Evolutionary conservation across 768 basidiomycete species (phyloP).

Genomic region (Boletus vinaceobasis): DNA sequence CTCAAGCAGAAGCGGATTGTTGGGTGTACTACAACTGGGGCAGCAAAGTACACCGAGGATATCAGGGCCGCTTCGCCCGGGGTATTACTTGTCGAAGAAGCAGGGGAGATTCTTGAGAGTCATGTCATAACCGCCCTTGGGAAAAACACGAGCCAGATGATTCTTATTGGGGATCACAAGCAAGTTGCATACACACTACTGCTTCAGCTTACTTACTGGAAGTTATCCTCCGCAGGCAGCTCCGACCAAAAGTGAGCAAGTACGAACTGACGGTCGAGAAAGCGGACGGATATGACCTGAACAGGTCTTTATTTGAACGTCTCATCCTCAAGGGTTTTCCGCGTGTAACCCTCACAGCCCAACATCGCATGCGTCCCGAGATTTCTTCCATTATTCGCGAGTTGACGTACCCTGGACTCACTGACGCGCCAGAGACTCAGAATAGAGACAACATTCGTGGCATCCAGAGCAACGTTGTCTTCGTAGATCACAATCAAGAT

Average conservation of each 20-base stretch:
- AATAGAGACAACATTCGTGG: constrained; percentile 53
- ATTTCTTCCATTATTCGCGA: constrained; percentile 59
- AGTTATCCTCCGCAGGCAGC: constrained; percentile 42
- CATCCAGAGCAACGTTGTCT: constrained; percentile 54
- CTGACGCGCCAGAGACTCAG: constrained; percentile 49
- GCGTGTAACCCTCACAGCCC: constrained; percentile 50
- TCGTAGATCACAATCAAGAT: constrained; percentile 53
- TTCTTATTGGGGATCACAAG: constrained; percentile 75
- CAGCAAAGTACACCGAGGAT: constrained; percentile 53
- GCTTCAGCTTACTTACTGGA: not conserved
- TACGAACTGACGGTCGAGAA: constrained; percentile 66
- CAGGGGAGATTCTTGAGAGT: constrained; percentile 69
- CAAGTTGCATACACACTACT: constrained; percentile 29
- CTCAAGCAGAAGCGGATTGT: constrained; percentile 52
- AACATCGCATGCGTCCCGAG: constrained; percentile 76
- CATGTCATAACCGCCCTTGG: constrained; percentile 61
- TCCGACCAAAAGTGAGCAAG: constrained; percentile 69
- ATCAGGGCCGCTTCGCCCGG: constrained; percentile 47
- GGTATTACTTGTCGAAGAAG: constrained; percentile 67
- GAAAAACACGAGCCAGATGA: constrained; percentile 44
- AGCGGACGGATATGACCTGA: constrained; percentile 63
- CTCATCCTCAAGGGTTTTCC: constrained; percentile 61
- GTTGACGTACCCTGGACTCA: constrained; percentile 63
- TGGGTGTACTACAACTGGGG: constrained; percentile 67
- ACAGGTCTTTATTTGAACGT: constrained; percentile 66